Evolutionary conservation across 257 asterid species (phyloP), one percentile per base, ranked within the genome.

Genomic region (Buddleja alternifolia): DNA sequence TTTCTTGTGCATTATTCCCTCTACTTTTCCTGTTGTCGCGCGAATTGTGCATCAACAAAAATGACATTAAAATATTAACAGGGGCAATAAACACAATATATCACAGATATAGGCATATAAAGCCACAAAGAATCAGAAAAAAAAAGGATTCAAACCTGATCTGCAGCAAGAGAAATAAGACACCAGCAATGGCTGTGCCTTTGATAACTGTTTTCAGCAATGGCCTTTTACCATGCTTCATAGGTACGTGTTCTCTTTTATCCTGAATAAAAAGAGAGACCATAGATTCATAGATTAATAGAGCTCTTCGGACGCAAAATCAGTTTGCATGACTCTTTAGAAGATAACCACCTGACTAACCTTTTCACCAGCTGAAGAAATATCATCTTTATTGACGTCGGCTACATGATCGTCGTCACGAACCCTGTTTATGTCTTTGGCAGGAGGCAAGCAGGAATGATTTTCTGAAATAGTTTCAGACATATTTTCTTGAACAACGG

Each of bases 101-200:
- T 42, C 2, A 53, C 20, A 56, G 8, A 14, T 10, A 46, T 23
- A 51, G 57, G 20, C 24, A 71, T 6, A 15, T 29, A 68, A 34
- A 12, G 37, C 54, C 57, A 10, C 4, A 41, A 53, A 6, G n/a
- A n/a, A n/a, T n/a, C 34, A 9, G 15, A 10, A 14, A 11, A 7
- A 15, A n/a, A 34, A 39, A 40, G 52, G 65, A 66, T 37, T 67
- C 84, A 6, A 37, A 92, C 96, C 90, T 89, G 75, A 92, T 73
- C 50, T 84, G 90, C 69, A 89, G 78, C 75, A 88, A 63, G 71
- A 92, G 77, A 79, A 78, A 73, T 59, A 89, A 52, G 20, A 76
- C 74, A 50, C 95, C 94, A 47, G 88, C 84, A 73, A 92, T 75
- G 50, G 95, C 95, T 46, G 95, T 92, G 80, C 98, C 92, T 72